Evolutionary conservation across 2,329 filamentous ascomycete species (phyloP).

Genomic region (Tolypocladium tropicale): DNA sequence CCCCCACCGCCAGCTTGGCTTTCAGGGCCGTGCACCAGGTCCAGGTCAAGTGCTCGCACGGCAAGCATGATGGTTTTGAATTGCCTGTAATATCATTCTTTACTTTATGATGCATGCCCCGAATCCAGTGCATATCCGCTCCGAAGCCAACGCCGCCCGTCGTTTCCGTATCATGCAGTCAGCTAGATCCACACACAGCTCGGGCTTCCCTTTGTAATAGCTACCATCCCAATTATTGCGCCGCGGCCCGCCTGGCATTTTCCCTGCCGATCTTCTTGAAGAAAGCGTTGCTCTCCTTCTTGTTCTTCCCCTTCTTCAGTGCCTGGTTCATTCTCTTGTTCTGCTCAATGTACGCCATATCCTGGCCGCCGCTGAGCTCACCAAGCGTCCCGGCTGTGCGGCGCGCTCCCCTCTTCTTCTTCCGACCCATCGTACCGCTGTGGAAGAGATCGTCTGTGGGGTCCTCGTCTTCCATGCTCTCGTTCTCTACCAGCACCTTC

Average conservation of each 20-base stretch:
- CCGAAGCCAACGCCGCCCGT: not conserved
- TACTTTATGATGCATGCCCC: too few relatives aligned
- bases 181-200: too few relatives aligned
- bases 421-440: constrained; percentile 33
- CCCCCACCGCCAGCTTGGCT: not conserved
- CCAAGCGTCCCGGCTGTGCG: constrained; percentile 78
- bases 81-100: too few relatives aligned
- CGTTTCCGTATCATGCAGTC: not conserved
- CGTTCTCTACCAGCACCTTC: constrained; percentile 81
- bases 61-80: too few relatives aligned
- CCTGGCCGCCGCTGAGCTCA: constrained; percentile 81
- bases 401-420: constrained; percentile 48
- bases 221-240: constrained; percentile 13
- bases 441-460: constrained; percentile 37
- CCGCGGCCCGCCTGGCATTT: constrained; percentile 26
- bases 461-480: constrained; percentile 62
- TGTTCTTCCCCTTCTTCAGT: constrained; percentile 25
- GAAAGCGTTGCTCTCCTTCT: constrained; percentile 28
- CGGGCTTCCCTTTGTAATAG: not conserved
- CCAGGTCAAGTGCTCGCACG: not conserved
- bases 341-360: constrained; percentile 93
- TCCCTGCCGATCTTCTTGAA: constrained; percentile 33
- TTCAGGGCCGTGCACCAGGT: not conserved
- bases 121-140: too few relatives aligned
- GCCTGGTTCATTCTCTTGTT: constrained; percentile 56